These are phyloP conservation scores for Colletotrichum cordylinicola DNA, from an alignment of 2,329 filamentous ascomycete species.

Conservation along the genomic window DNA sequence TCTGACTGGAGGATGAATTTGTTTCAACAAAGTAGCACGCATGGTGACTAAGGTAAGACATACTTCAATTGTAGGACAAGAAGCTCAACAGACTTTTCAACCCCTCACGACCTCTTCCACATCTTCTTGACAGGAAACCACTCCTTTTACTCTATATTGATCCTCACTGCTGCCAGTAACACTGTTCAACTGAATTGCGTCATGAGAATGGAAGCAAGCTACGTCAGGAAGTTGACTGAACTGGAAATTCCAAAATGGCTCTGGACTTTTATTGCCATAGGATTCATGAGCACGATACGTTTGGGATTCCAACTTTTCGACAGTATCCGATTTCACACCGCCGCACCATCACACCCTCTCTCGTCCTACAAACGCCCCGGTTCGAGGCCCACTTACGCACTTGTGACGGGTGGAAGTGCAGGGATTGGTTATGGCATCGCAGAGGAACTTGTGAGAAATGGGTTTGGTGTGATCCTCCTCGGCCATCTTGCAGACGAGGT, in stretches of 20 bases:
- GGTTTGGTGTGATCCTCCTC: neutral
- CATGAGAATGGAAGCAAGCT: neutral
- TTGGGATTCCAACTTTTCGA: neutral
- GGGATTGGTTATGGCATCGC: neutral
- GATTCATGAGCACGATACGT: neutral
- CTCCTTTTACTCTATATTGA: neutral
- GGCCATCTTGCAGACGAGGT: neutral
- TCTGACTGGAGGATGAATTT: neutral
- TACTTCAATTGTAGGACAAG: neutral
- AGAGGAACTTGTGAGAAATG: neutral
- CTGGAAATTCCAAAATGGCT: neutral
- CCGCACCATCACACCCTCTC: neutral
- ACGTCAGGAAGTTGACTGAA: neutral
- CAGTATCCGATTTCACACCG: neutral
- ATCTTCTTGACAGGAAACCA: neutral
- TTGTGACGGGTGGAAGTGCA: neutral
- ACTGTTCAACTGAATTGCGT: neutral
- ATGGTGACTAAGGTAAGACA: neutral
- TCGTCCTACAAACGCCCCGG: neutral
- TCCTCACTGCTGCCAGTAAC: neutral
- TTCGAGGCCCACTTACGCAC: neutral
- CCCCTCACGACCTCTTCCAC: neutral
- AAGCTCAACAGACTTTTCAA: neutral
- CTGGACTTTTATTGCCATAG: neutral
- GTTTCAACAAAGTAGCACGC: neutral